phyloP scores from a whole-genome alignment of 1,139 yeast species.

The Suhomyces yuchorum region DNA sequence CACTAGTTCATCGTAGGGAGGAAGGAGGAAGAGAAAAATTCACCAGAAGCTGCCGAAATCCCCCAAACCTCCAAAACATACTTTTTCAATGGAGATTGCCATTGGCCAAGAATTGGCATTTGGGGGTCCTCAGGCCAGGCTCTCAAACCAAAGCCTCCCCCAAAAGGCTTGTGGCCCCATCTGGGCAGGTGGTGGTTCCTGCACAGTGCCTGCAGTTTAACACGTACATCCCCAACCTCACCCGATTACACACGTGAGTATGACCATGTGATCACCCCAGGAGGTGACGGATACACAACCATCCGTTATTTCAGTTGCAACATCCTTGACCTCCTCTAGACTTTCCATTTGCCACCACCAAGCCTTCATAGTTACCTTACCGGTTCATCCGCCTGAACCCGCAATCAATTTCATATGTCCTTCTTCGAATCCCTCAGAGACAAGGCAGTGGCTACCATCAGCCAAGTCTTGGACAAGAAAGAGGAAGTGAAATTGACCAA shows the following conservation, averaged over 20 bases:
- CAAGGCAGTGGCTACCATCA: conserved; percentile 36
- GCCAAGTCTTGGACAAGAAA: conserved; percentile 44
- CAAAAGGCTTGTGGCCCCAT: too few relatives aligned
- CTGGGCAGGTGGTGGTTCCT: too few relatives aligned
- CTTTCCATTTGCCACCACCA: not conserved
- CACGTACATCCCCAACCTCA: too few relatives aligned
- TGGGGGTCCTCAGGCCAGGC: too few relatives aligned
- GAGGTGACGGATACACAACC: conserved; percentile 6
- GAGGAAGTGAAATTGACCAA: conserved; percentile 45
- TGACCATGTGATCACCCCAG: conserved; percentile 1
- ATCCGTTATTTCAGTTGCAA: conserved; percentile 4
- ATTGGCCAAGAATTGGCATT: too few relatives aligned
- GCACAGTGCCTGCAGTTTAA: too few relatives aligned
- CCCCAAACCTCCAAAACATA: too few relatives aligned
- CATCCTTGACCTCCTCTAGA: not conserved
- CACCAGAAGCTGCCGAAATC: too few relatives aligned
- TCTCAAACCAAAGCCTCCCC: too few relatives aligned
- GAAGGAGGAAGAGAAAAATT: too few relatives aligned
- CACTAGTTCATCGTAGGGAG: too few relatives aligned
- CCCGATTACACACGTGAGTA: not conserved
- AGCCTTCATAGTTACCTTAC: not conserved
- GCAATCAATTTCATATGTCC: conserved; percentile 20
- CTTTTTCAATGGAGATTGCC: too few relatives aligned
- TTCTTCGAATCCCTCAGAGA: conserved; percentile 27
- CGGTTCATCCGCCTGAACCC: not conserved